Evolutionary conservation across 1,139 yeast species (phyloP).

Genomic region (Blastobotrys apis): DNA sequence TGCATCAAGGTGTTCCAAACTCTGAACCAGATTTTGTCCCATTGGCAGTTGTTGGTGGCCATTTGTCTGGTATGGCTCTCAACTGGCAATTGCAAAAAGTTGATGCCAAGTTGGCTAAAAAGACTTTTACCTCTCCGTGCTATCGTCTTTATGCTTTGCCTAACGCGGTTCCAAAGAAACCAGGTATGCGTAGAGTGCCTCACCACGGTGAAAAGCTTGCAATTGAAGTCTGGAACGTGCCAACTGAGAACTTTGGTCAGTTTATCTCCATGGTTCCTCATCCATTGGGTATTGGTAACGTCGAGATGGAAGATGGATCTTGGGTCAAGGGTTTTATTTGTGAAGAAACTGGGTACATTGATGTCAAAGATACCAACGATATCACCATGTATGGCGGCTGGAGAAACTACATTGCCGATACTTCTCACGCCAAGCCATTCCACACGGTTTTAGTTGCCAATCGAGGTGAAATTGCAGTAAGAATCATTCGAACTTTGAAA

Average conservation of each 20-base stretch:
- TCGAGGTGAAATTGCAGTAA: slow-evolving; percentile 96
- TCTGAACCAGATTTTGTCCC: slow-evolving; percentile 44
- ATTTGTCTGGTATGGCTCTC: slow-evolving; percentile 77
- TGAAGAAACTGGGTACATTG: slow-evolving; percentile 75
- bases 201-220: slow-evolving; percentile 57
- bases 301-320: slow-evolving; percentile 71
- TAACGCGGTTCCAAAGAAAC: slow-evolving; percentile 73
- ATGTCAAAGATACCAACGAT: slow-evolving; percentile 64
- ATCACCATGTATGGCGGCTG: slow-evolving; percentile 86
- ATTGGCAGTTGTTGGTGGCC: slow-evolving; percentile 96
- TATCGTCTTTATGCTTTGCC: slow-evolving; percentile 83
- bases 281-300: slow-evolving; percentile 92
- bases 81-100: slow-evolving; percentile 93
- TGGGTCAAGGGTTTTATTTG: slow-evolving; percentile 92
- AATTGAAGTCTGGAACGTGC: slow-evolving; percentile 79
- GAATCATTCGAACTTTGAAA: slow-evolving; percentile 84
- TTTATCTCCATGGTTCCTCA: slow-evolving; percentile 87
- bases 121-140: slow-evolving; percentile 65
- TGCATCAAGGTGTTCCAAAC: slow-evolving; percentile 39
- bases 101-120: slow-evolving; percentile 64
- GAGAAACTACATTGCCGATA: slow-evolving; percentile 58
- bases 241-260: slow-evolving; percentile 68
- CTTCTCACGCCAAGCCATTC: slow-evolving; percentile 55
- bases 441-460: slow-evolving; percentile 86
- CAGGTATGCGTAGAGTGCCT: slow-evolving; percentile 74